phyloP scores from a whole-genome alignment of 495 filamentous ascomycete species.

The Daldinia childiae region DNA sequence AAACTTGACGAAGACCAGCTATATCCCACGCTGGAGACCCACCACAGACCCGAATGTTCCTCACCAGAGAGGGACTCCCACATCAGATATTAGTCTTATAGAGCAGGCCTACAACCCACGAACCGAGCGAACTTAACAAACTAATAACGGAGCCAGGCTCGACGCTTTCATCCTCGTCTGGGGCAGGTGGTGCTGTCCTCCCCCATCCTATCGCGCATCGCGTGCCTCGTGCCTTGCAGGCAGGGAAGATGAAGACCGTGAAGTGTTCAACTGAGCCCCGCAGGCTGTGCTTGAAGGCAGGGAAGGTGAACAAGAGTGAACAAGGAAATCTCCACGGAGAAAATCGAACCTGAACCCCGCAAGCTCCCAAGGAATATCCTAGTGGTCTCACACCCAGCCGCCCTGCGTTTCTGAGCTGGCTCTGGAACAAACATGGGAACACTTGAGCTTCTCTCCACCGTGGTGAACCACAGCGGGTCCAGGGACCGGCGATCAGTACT shows the following conservation, averaged over 20 bases:
- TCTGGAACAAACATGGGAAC: conserved; percentile 9
- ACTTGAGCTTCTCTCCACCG: conserved; percentile 10
- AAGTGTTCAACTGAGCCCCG: background rate
- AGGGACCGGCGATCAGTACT: conserved; percentile 11
- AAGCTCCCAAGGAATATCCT: background rate
- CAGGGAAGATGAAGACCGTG: background rate
- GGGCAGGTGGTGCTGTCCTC: background rate
- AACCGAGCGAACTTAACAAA: background rate
- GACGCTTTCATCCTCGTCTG: background rate
- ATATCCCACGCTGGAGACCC: conserved; percentile 1
- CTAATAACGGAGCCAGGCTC: background rate
- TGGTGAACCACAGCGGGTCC: background rate
- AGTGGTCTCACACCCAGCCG: background rate
- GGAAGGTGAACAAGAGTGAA: no score
- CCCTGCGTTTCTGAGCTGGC: conserved; percentile 1
- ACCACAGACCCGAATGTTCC: conserved; percentile 6
- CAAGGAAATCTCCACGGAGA: no score
- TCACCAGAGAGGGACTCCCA: background rate
- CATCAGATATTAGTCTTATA: background rate
- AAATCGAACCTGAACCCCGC: no score
- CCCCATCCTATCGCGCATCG: background rate
- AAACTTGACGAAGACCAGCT: background rate
- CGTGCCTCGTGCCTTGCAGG: background rate
- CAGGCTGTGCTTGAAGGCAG: no score
- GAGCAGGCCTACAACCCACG: background rate